phyloP scores from a whole-genome alignment of 257 asterid genomes.

The Lantana camara region DNA sequence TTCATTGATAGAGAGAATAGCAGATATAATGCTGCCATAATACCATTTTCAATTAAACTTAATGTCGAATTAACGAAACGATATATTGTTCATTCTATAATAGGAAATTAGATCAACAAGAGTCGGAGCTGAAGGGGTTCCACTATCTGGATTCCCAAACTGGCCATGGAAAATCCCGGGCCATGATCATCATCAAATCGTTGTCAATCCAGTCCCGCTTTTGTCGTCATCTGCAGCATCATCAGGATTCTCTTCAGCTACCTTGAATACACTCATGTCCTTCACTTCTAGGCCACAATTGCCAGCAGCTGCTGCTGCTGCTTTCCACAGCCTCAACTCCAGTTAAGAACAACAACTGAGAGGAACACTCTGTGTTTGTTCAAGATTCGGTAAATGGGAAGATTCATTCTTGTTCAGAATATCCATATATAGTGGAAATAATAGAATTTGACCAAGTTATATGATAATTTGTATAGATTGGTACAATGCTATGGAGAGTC shows the following conservation, averaged over 20 bases:
- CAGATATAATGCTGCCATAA: too few relatives aligned
- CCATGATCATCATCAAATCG: conserved; percentile 33
- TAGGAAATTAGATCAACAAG: conserved; percentile 56
- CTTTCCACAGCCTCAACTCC: conserved; percentile 39
- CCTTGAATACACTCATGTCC: conserved; percentile 41
- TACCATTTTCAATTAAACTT: too few relatives aligned
- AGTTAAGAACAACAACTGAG: conserved; percentile 21
- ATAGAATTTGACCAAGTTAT: conserved; percentile 32
- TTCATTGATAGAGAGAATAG: too few relatives aligned
- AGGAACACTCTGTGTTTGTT: conserved; percentile 24
- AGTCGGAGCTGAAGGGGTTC: conserved; percentile 47
- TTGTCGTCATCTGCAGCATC: conserved; percentile 85
- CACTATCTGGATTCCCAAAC: conserved; percentile 54
- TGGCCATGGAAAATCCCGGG: conserved; percentile 65
- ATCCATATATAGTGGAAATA: conserved; percentile 28
- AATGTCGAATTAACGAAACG: not conserved
- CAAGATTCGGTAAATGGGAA: conserved; percentile 12
- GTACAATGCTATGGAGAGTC: conserved; percentile 23
- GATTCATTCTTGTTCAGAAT: conserved; percentile 14
- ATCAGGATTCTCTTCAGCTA: conserved; percentile 86
- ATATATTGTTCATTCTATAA: conserved; percentile 6
- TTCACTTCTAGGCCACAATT: conserved; percentile 40
- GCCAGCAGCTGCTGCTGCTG: conserved; percentile 36
- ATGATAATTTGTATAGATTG: conserved; percentile 39
- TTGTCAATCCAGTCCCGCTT: conserved; percentile 45